Evolutionary conservation across 306 rosid genomes (phyloP), one percentile per base, ranked within the genome.

Genomic region (Gynostemma pentaphyllum): DNA sequence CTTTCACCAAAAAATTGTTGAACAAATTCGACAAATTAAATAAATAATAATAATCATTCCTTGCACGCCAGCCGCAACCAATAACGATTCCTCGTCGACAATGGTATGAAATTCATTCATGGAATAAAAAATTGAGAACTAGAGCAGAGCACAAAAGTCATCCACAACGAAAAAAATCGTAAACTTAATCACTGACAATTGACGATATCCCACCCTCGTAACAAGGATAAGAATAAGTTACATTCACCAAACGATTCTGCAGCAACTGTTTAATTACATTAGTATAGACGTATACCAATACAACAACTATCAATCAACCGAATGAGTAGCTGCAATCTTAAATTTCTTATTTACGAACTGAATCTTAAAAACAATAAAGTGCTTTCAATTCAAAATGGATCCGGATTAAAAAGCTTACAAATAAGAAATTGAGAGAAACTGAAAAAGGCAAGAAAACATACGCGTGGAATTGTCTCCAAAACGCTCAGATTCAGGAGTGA

Each of bases 381-480:
- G 14, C 18, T 13, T 67, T 9, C 14, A 68, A 53, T 10, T n/a
- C n/a, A 18, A 40, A 52, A 39, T 28, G 52, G 40, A 68, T 53
- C 64, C 18, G 48, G 22, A 18, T 27, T 39, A 49, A 28, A 30
- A 18, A 55, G 24, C 45, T 13, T 13, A 37, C 22, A 8, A 39
- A 12, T 1, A 40, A 67, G 18, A 66, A 47, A 47, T 19, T 19
- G 36, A 27, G 23, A 18, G 66, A 44, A 19, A 24, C 37, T 14
- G 5, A 62, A 1, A 41, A 47, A 48, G 68, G 28, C 5, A 9
- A 55, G 50, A 74, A 24, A 64, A 45, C 0, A 5, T 72, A 86
- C 99, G 94, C 80, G 84, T n/a, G 22, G 95, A 69, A 86, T 68
- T 79, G 56, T 39, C 71, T 65, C 85, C 83, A 51, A 76, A 79